Percentiles rank a stretch among this genome's conserved stretches.
Conservation (phyloP, 1,284 basidiomycete genomes). For the Tranzscheliella williamsii region DNA sequence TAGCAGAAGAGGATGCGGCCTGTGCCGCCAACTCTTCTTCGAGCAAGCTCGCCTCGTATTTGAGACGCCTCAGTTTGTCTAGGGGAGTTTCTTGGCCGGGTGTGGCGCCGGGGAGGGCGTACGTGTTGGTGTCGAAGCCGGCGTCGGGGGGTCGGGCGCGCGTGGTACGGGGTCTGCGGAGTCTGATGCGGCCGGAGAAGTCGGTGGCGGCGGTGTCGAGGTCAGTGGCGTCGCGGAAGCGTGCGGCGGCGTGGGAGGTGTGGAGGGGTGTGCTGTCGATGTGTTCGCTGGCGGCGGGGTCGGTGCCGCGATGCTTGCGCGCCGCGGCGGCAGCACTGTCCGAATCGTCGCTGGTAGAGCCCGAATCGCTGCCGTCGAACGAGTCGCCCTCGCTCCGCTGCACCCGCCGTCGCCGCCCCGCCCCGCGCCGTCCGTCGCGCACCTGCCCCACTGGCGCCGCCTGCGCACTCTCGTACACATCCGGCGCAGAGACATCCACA, state of each 20-base stretch:
- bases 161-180: not conserved
- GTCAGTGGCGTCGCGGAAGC: conserved; percentile 20
- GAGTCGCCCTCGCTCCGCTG: not conserved
- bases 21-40: conserved; percentile 21
- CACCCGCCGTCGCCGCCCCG: not conserved
- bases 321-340: not conserved
- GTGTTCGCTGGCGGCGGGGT: conserved; percentile 2
- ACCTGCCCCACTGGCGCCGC: too few relatives aligned
- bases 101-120: conserved; percentile 5
- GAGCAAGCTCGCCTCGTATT: conserved; percentile 30
- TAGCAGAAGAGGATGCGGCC: not conserved
- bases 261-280: conserved; percentile 17
- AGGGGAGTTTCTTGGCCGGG: conserved; percentile 9
- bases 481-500: conserved; percentile 1
- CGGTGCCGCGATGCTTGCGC: not conserved
- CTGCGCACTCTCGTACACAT: conserved; percentile 1
- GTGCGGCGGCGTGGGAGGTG: conserved; percentile 15
- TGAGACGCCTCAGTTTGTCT: conserved; percentile 30
- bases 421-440: too few relatives aligned
- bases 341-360: not conserved
- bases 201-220: conserved; percentile 5
- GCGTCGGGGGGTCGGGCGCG: conserved; percentile 12
- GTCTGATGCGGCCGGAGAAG: conserved; percentile 18
- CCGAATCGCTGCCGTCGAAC: not conserved
- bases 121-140: conserved; percentile 31